A percentile compares a stretch with the other conserved stretches of the same genome.
phyloP scores from a whole-genome alignment of 495 filamentous ascomycete species.

The Hyaloscypha hepaticicola region DNA sequence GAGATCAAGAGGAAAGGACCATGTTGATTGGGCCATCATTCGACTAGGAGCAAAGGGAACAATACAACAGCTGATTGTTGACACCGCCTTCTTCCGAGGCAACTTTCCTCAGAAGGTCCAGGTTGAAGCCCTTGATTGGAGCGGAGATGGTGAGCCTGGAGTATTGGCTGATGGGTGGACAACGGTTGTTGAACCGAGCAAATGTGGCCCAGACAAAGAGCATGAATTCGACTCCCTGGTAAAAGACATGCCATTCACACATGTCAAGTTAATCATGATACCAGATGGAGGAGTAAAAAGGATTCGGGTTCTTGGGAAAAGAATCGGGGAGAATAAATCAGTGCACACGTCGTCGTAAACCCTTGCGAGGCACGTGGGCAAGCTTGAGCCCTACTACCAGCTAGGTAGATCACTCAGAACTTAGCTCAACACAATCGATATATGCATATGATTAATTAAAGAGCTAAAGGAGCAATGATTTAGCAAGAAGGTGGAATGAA shows the following conservation, averaged over 20 bases:
- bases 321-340: constrained; percentile 31
- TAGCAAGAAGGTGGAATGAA: background rate
- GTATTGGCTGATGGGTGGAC: constrained; percentile 67
- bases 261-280: constrained; percentile 86
- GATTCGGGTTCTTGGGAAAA: constrained; percentile 74
- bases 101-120: constrained; percentile 82
- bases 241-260: constrained; percentile 62
- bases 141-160: constrained; percentile 51
- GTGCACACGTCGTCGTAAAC: background rate
- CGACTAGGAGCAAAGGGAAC: constrained; percentile 69
- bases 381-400: background rate
- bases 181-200: constrained; percentile 62
- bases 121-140: constrained; percentile 63
- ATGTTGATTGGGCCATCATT: constrained; percentile 85
- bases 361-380: background rate
- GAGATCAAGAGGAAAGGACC: constrained; percentile 69
- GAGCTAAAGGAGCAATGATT: background rate
- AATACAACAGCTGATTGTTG: constrained; percentile 72
- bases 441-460: background rate
- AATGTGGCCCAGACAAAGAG: constrained; percentile 77
- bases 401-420: background rate
- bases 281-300: constrained; percentile 92
- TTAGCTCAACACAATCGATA: background rate
- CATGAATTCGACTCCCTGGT: constrained; percentile 62
- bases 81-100: constrained; percentile 87